Base-by-base conservation (phyloP, 805 yeast species). In the Metschnikowia amazonensis region DNA sequence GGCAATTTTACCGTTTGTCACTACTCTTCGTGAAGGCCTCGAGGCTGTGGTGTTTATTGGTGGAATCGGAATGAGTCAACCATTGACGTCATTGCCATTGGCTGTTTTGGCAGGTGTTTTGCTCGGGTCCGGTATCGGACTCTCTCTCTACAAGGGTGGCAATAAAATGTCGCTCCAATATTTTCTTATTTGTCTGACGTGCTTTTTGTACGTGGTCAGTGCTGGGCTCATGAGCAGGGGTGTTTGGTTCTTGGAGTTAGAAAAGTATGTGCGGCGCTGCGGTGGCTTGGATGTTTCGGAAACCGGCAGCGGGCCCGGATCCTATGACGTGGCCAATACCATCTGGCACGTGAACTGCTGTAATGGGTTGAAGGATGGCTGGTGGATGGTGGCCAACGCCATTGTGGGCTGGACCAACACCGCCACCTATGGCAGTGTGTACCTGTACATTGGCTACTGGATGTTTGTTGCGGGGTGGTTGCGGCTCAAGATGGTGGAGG, bases 21-120 rank as follows among this genome's bases (percentile, higher is more conserved):
- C 65, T 13, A 61, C 65, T 2, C 50, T 61, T 16, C 52, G 65
- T 21, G 65, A 61, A 36, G 65, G 65, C 10, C 50, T 61, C 40
- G 97, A 90, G 76, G 96, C 96, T 35, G 90, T 90, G 48, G 95
- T 43, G 13, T 58, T 69, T 7, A 36, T 61, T 2, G 57, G 61
- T 23, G 63, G 72, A 4, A 64, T 70, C 13, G 59, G 58, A 3
- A 46, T 55, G 50, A 44, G 54, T 24, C 57, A 51, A 46, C 51
- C 57, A 1, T 46, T 43, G 9, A 34, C 44, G 10, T 53, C 56
- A 21, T 37, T 53, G 21, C 56, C 67, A 4, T 55, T 60, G 34
- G 62, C 71, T 1, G 60, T 62, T 2, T 36, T 62, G 3, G 43
- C 55, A 1, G 72, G 70, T 2, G 46, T 66, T 5, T 36, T 53